phyloP scores from a whole-genome alignment of 2,329 filamentous ascomycete genomes.

The Metarhizium humberi region DNA sequence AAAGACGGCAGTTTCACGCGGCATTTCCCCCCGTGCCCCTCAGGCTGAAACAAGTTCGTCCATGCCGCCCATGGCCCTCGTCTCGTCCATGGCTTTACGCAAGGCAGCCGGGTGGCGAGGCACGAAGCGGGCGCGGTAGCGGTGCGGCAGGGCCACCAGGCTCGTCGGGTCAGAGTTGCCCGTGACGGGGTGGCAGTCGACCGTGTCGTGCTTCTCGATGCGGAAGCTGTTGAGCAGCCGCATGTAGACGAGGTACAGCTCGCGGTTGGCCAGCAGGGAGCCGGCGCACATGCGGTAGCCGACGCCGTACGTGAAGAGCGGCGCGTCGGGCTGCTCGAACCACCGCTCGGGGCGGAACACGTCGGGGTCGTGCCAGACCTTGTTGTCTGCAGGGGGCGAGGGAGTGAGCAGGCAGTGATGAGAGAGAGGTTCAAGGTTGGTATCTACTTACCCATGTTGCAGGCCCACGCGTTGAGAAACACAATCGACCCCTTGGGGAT shows the following conservation, averaged over 20 bases:
- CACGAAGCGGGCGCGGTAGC: constrained; percentile 49
- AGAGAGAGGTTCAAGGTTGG: too few species aligned
- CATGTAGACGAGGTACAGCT: constrained; percentile 56
- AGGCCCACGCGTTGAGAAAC: constrained; percentile 60
- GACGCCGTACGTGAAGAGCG: constrained; percentile 55
- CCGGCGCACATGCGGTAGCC: constrained; percentile 62
- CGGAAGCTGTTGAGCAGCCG: constrained; percentile 53
- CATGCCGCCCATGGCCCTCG: background rate
- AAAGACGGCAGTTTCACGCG: too few species aligned
- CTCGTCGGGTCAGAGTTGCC: constrained; percentile 54
- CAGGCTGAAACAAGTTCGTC: background rate
- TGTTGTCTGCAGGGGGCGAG: constrained; percentile 42
- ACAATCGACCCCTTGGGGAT: constrained; percentile 56
- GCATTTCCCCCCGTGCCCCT: too few species aligned
- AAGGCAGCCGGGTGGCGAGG: constrained; percentile 28
- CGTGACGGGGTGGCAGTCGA: constrained; percentile 48
- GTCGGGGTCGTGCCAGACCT: constrained; percentile 9
- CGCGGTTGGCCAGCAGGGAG: constrained; percentile 25
- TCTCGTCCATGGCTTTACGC: background rate
- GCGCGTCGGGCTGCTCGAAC: constrained; percentile 44
- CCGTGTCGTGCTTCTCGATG: constrained; percentile 41
- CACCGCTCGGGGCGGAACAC: constrained; percentile 13
- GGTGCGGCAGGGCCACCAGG: constrained; percentile 49
- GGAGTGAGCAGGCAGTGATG: background rate
- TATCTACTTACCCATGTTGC: constrained; percentile 48